A percentile compares a stretch with the other conserved stretches of the same genome.
phyloP scores from a whole-genome alignment of 2,329 filamentous ascomycete genomes.

The Calycina herbarum region DNA sequence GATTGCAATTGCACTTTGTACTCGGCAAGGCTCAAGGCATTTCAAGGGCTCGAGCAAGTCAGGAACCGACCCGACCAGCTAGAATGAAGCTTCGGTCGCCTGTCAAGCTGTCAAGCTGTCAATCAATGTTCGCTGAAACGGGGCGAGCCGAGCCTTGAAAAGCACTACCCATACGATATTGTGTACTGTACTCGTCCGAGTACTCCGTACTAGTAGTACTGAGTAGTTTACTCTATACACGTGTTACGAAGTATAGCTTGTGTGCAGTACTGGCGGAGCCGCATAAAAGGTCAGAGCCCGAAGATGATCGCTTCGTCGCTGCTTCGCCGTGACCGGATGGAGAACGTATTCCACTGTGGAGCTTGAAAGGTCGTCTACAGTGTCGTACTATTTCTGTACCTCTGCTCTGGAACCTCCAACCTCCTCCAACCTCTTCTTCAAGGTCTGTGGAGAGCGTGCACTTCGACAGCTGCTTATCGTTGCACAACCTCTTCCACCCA shows the following conservation, averaged over 20 bases:
- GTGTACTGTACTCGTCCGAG: too few relatives aligned
- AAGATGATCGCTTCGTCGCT: too few relatives aligned
- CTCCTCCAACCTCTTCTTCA: neutral
- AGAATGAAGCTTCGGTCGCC: neutral
- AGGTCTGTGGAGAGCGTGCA: neutral
- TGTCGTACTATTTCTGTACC: too few relatives aligned
- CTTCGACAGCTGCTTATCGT: neutral
- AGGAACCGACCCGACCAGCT: neutral
- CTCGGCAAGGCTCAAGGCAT: neutral
- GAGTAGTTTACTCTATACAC: too few relatives aligned
- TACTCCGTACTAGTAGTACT: too few relatives aligned
- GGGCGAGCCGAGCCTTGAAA: neutral
- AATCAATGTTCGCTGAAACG: neutral
- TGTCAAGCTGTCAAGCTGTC: neutral
- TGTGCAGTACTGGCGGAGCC: too few relatives aligned
- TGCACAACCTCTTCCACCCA: neutral
- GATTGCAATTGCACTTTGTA: neutral
- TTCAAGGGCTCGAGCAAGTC: neutral
- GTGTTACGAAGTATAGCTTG: too few relatives aligned
- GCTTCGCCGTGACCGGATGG: too few relatives aligned
- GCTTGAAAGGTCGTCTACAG: too few relatives aligned
- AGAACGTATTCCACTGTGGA: too few relatives aligned
- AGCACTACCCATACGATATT: too few relatives aligned
- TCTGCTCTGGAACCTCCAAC: neutral
- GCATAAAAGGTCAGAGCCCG: too few relatives aligned